These are phyloP conservation scores for Lenwebbia sp. DNA, from an alignment of 345 rosid species.

Conservation along the genomic window DNA sequence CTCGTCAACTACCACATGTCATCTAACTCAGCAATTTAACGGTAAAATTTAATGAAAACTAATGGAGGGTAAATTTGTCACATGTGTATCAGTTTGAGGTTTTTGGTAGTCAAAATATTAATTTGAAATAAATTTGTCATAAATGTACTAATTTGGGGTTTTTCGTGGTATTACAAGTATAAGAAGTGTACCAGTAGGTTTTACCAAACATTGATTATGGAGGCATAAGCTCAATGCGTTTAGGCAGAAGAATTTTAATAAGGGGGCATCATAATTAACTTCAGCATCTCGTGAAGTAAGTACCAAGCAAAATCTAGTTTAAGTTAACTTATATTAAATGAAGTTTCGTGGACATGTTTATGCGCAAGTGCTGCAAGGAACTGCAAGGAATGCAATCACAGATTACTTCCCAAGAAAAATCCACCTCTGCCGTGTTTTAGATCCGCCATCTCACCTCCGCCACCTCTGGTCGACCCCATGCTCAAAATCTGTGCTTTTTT, in stretches of 20 bases:
- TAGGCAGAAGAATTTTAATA: neutral
- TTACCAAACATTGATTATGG: neutral
- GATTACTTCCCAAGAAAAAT: neutral
- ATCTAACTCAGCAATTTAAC: too few species aligned
- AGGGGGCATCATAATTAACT: neutral
- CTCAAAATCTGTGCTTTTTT: slow-evolving; percentile 12
- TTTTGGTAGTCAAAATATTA: too few species aligned
- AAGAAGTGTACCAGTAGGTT: neutral
- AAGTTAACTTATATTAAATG: neutral
- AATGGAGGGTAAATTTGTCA: too few species aligned
- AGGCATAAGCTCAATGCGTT: neutral
- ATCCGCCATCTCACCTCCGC: neutral
- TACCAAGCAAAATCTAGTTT: neutral
- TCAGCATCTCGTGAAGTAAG: neutral
- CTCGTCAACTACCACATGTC: too few species aligned
- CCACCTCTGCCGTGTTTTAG: neutral
- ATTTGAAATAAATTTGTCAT: too few species aligned
- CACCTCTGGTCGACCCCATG: neutral
- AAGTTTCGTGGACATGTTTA: neutral
- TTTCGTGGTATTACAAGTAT: too few species aligned
- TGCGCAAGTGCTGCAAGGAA: neutral
- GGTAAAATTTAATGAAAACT: too few species aligned
- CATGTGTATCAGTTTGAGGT: too few species aligned
- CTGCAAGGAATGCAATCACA: neutral
- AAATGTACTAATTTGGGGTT: too few species aligned